These are phyloP conservation scores for Hebeloma cylindrosporum DNA, from an alignment of 768 basidiomycete species.

Conservation along the genomic window DNA sequence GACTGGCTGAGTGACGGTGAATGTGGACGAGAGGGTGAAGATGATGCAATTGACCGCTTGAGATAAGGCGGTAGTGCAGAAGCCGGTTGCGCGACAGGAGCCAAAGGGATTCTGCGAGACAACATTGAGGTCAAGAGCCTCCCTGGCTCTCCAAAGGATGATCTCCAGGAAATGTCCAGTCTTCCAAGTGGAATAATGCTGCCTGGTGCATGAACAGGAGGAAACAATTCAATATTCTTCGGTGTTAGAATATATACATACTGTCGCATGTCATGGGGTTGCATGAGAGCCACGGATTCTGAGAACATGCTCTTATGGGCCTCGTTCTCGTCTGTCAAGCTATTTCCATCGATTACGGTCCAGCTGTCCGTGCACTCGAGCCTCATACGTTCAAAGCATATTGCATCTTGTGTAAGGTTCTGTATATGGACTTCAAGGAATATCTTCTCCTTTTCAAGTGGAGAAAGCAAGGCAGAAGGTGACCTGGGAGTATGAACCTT, in stretches of 20 bases:
- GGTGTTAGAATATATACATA: conserved; percentile 83
- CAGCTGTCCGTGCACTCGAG: conserved; percentile 74
- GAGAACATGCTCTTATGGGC: conserved; percentile 56
- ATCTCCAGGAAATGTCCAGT: conserved; percentile 87
- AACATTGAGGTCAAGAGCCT: conserved; percentile 86
- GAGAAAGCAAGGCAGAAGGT: conserved; percentile 66
- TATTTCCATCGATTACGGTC: conserved; percentile 39
- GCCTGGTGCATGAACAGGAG: conserved; percentile 60
- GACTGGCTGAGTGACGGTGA: conserved; percentile 50
- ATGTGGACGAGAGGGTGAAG: conserved; percentile 51
- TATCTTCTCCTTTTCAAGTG: conserved; percentile 71
- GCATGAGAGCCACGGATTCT: conserved; percentile 67
- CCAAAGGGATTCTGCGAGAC: conserved; percentile 73
- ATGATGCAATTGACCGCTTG: conserved; percentile 50
- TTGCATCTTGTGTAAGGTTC: conserved; percentile 74
- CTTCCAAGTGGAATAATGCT: conserved; percentile 78
- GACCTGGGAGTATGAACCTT: conserved; percentile 82
- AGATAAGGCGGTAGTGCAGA: conserved; percentile 79
- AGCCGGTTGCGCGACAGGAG: conserved; percentile 46
- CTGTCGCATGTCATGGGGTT: conserved; percentile 83
- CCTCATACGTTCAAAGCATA: conserved; percentile 80
- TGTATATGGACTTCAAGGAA: conserved; percentile 94
- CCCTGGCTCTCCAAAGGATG: conserved; percentile 83
- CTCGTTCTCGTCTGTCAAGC: too few species aligned
- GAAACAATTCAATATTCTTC: conserved; percentile 39